Conservation (phyloP, 2,329 filamentous ascomycete genomes). For the Ambrosiella cleistominuta region DNA sequence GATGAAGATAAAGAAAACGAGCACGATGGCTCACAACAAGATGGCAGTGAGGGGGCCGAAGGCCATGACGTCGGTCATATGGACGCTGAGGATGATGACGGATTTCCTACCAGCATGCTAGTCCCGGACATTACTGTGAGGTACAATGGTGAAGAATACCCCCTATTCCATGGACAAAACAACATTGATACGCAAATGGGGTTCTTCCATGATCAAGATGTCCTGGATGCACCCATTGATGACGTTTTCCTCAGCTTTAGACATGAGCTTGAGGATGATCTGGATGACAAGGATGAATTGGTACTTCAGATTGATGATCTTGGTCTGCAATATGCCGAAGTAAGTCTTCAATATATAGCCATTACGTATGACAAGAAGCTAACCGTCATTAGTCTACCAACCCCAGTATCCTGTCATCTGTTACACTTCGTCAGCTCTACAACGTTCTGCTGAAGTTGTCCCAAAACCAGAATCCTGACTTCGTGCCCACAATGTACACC, state of each 20-base stretch:
- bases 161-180: conserved; percentile 21
- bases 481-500: conserved; percentile 24
- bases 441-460: conserved; percentile 27
- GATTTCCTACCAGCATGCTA: conserved; percentile 4
- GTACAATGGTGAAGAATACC: conserved; percentile 28
- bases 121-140: conserved; percentile 24
- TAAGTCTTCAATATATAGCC: conserved; percentile 17
- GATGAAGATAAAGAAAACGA: conserved; percentile 12
- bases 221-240: conserved; percentile 28
- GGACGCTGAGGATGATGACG: conserved; percentile 14
- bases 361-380: conserved; percentile 13
- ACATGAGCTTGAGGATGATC: conserved; percentile 27
- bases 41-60: conserved; percentile 14
- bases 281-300: conserved; percentile 29
- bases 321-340: conserved; percentile 35
- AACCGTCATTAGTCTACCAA: conserved; percentile 21
- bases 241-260: conserved; percentile 28
- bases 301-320: conserved; percentile 35
- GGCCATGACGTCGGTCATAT: conserved; percentile 7
- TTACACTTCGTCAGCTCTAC: conserved; percentile 26
- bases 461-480: conserved; percentile 27
- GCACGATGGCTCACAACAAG: conserved; percentile 13
- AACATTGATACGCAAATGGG: conserved; percentile 20
- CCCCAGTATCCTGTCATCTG: conserved; percentile 20
- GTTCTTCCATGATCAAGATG: conserved; percentile 28